Evolutionary conservation across 169 alveolate genomes (phyloP), one percentile per base, ranked within the genome.

Genomic region (Eimeria mitis): DNA sequence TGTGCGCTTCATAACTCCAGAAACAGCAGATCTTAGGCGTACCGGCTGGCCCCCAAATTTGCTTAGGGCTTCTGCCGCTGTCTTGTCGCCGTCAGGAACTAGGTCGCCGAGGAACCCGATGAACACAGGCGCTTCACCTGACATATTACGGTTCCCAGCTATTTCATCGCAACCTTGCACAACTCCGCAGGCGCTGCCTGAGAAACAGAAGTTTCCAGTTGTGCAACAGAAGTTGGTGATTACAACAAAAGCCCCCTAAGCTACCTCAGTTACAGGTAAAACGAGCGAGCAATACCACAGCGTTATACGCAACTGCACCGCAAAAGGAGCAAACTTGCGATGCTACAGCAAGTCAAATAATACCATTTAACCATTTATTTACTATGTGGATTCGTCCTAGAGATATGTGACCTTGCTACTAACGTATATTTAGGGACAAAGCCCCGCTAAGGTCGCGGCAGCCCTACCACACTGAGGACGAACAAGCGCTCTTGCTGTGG

Each of bases 41-140:
- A 94, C 96, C 89, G 96, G 96, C 28, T 47, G 63, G 52, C 96
- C 96, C 28, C 96, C 96, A 37, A 94, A 59, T 65, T 83, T 81
- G 94, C 96, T 94, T 42, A 94, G 65, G 49, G n/a, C 88, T 40
- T 89, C 89, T 25, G 94, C 94, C 8, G 37, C 54, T 42, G 92
- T 83, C 25, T 61, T 16, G 89, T 94, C 94, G 76, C 13, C 79
- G 25, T 81, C 94, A 70, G 96, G 89, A 25, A 94, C 89, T 40
- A 47, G 88, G 49, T 94, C 89, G 65, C 89, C 89, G 56, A 94
- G 21, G 40, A 94, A 54, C 49, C 96, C 96, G 42, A 94, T 89
- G 52, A 83, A 68, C 16, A 81, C 91, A n/a, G 83, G 85, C 70
- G 95, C 21, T 89, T 71, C 95, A 71, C 87, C 34, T 34, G 79